Evolutionary conservation across 208 protist genomes (phyloP).

Genomic region (Wallacemonas sp.): DNA sequence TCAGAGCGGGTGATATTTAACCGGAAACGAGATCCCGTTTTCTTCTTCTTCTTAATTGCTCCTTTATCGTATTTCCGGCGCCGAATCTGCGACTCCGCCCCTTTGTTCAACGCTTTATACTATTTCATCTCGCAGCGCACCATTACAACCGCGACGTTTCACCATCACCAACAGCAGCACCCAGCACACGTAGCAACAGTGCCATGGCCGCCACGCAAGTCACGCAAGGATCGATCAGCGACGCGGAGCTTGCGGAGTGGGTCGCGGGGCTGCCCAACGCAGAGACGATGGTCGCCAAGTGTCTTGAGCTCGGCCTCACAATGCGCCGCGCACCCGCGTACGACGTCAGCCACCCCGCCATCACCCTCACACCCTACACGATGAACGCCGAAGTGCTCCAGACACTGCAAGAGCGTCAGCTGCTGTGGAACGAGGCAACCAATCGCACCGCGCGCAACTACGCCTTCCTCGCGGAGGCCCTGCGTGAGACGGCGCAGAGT

Average conservation of each 20-base stretch:
- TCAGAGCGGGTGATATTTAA: too few species aligned
- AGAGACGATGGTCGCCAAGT: conserved; percentile 75
- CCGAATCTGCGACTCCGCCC: too few species aligned
- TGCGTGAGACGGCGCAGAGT: conserved; percentile 65
- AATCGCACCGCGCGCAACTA: conserved; percentile 78
- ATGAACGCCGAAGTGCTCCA: conserved; percentile 45
- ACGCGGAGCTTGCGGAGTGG: not conserved
- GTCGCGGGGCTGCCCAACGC: conserved; percentile 31
- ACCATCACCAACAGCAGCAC: too few species aligned
- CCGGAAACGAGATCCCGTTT: too few species aligned
- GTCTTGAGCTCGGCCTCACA: conserved; percentile 69
- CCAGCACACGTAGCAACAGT: too few species aligned
- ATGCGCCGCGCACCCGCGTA: conserved; percentile 48
- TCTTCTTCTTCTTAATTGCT: too few species aligned
- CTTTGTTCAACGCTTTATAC: too few species aligned
- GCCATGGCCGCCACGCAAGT: not conserved
- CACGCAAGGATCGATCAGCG: not conserved
- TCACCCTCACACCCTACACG: conserved; percentile 59
- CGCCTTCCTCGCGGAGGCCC: conserved; percentile 48
- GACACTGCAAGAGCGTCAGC: conserved; percentile 42
- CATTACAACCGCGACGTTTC: too few species aligned
- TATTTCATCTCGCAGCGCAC: too few species aligned
- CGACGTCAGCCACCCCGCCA: conserved; percentile 48
- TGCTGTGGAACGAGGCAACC: conserved; percentile 84
- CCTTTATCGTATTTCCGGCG: too few species aligned